Percentiles rank a stretch among this genome's conserved stretches.
Evolutionary conservation across 805 yeast species (phyloP).

Genomic region (Dipodascopsis uninucleata): DNA sequence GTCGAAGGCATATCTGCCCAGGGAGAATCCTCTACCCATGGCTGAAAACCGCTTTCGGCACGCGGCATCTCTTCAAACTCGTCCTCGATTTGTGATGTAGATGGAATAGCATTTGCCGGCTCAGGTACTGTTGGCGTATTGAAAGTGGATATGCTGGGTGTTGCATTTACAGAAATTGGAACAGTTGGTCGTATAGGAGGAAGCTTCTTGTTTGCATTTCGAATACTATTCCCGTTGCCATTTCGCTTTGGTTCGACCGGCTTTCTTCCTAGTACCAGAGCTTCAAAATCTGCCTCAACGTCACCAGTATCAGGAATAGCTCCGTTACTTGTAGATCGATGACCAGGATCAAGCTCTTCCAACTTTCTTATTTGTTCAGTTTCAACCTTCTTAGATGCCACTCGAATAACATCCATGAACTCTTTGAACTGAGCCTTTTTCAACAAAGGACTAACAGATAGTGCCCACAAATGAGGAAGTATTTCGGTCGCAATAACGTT

Average conservation of each 20-base stretch:
- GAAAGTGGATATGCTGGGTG: no score
- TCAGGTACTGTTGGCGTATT: no score
- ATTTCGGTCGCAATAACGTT: slow-evolving; percentile 52
- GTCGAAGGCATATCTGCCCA: no score
- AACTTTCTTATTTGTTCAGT: slow-evolving; percentile 40
- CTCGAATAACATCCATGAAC: slow-evolving; percentile 42
- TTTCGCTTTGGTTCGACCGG: background rate
- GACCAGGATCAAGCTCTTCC: slow-evolving; percentile 11
- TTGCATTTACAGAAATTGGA: no score
- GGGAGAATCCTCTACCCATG: no score
- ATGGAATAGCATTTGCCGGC: no score
- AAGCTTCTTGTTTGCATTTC: no score
- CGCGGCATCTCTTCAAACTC: no score
- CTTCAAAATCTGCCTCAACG: slow-evolving; percentile 24
- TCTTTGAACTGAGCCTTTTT: slow-evolving; percentile 42
- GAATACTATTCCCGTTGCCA: background rate
- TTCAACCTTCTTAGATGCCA: slow-evolving; percentile 46
- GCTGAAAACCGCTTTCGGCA: no score
- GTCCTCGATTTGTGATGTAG: no score
- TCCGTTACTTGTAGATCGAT: background rate
- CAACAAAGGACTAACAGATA: slow-evolving; percentile 47
- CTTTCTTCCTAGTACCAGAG: slow-evolving; percentile 22
- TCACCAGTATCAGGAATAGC: slow-evolving; percentile 13
- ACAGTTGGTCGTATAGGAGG: no score
- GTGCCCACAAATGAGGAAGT: slow-evolving; percentile 51